phyloP scores from a whole-genome alignment of 2,329 filamentous ascomycete genomes.

The Phyllosticta citribraziliensis region DNA sequence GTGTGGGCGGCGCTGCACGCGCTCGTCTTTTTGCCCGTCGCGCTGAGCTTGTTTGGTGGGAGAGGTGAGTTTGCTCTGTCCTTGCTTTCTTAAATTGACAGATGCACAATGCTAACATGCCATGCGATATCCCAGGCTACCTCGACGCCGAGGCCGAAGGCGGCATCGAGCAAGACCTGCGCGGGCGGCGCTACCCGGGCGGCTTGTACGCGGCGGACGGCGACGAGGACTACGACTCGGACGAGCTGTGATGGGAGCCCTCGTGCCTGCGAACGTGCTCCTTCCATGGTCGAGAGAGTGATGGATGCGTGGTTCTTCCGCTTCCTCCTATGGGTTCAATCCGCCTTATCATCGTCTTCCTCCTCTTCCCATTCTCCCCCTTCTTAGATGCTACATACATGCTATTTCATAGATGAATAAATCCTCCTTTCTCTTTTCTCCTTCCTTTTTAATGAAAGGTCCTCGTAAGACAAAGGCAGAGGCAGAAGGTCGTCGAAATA shows the following conservation, averaged over 20 bases:
- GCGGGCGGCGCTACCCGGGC: constrained; percentile 66
- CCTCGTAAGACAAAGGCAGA: too few species aligned
- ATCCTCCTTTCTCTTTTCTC: too few species aligned
- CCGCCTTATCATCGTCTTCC: background rate
- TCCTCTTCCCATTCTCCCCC: background rate
- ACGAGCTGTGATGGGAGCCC: constrained; percentile 45
- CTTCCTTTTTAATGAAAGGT: too few species aligned
- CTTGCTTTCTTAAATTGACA: constrained; percentile 4
- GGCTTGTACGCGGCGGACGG: constrained; percentile 45
- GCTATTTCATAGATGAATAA: background rate
- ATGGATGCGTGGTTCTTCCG: too few species aligned
- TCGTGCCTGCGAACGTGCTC: too few species aligned
- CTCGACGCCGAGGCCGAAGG: constrained; percentile 79
- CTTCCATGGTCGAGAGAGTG: too few species aligned
- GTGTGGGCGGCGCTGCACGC: constrained; percentile 82
- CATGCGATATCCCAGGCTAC: constrained; percentile 48
- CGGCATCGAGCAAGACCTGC: constrained; percentile 80
- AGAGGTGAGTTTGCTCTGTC: constrained; percentile 42
- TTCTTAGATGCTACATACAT: background rate
- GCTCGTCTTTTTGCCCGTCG: constrained; percentile 82
- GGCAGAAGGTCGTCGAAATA: too few species aligned
- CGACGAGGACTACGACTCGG: constrained; percentile 68
- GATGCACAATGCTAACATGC: background rate
- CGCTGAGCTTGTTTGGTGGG: constrained; percentile 75
- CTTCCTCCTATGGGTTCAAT: too few species aligned